Evolutionary conservation across 331 rosid species (phyloP).

Genomic region (Stylosanthes scabra): DNA sequence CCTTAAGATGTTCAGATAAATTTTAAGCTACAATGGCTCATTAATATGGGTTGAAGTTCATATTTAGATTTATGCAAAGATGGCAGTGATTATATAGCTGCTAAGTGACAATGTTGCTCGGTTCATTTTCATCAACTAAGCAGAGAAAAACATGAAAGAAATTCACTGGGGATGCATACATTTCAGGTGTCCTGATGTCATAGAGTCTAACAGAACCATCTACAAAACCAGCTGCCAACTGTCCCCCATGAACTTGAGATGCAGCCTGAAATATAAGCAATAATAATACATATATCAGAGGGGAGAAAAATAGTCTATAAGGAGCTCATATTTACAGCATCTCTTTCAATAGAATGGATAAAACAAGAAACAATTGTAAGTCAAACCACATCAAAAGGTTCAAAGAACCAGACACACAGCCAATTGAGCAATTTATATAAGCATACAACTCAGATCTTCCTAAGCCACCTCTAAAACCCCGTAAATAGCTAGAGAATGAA

Average conservation of each 20-base stretch:
- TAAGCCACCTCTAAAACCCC: neutral
- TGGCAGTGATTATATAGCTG: slow-evolving; percentile 3
- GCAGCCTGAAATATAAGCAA: slow-evolving; percentile 69
- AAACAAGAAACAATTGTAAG: neutral
- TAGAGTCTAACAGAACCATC: slow-evolving; percentile 94
- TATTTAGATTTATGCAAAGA: neutral
- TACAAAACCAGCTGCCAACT: slow-evolving; percentile 88
- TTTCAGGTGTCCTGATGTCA: slow-evolving; percentile 84
- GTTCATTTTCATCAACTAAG: slow-evolving; percentile 25
- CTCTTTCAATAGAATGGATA: neutral
- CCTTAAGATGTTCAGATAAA: slow-evolving; percentile 5
- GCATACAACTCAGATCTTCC: slow-evolving; percentile 8
- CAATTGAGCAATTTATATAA: neutral
- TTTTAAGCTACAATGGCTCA: slow-evolving; percentile 2
- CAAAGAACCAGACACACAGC: slow-evolving; percentile 1
- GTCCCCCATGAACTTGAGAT: slow-evolving; percentile 95
- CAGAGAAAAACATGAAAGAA: slow-evolving; percentile 19
- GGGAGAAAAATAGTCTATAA: neutral
- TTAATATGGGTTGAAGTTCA: slow-evolving; percentile 14
- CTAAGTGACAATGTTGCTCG: neutral
- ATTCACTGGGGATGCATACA: slow-evolving; percentile 58
- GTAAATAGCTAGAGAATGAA: neutral
- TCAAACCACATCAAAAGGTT: slow-evolving; percentile 4
- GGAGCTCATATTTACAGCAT: neutral
- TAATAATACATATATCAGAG: slow-evolving; percentile 20